These are phyloP conservation scores for Scheffersomyces insectosa DNA, from an alignment of 1,139 yeast genomes.

Conservation along the genomic window DNA sequence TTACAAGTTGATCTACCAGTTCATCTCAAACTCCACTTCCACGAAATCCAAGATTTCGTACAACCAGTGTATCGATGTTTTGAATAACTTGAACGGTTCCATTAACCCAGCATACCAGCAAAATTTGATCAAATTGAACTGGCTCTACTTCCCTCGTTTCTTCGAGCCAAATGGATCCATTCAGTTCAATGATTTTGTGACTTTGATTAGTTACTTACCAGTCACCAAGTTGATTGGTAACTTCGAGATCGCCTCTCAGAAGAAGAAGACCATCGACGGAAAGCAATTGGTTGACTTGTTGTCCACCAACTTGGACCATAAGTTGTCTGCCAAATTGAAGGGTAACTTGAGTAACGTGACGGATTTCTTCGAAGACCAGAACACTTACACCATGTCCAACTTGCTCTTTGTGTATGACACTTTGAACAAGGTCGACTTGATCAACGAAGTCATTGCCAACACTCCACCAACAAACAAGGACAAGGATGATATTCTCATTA, in stretches of 20 bases:
- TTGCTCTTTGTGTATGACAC: constrained; percentile 45
- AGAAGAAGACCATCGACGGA: constrained; percentile 31
- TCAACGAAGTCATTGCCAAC: constrained; percentile 64
- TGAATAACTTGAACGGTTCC: constrained; percentile 40
- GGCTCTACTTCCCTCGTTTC: constrained; percentile 45
- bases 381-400: constrained; percentile 42
- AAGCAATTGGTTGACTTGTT: constrained; percentile 38
- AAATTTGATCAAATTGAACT: constrained; percentile 43
- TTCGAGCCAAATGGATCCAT: constrained; percentile 44
- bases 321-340: constrained; percentile 41
- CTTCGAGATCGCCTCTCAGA: constrained; percentile 42
- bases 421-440: constrained; percentile 45
- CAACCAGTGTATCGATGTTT: constrained; percentile 40
- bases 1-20: constrained; percentile 47
- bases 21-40: constrained; percentile 9
- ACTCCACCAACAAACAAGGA: constrained; percentile 48
- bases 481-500: constrained; percentile 47
- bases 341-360: constrained; percentile 36
- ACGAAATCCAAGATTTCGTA: constrained; percentile 25
- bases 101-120: constrained; percentile 47
- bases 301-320: constrained; percentile 42
- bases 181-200: constrained; percentile 41
- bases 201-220: constrained; percentile 46
- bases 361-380: constrained; percentile 36
- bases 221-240: constrained; percentile 49